Conservation (phyloP, 163 green algal genomes). For the Scenedesmus sp. region DNA sequence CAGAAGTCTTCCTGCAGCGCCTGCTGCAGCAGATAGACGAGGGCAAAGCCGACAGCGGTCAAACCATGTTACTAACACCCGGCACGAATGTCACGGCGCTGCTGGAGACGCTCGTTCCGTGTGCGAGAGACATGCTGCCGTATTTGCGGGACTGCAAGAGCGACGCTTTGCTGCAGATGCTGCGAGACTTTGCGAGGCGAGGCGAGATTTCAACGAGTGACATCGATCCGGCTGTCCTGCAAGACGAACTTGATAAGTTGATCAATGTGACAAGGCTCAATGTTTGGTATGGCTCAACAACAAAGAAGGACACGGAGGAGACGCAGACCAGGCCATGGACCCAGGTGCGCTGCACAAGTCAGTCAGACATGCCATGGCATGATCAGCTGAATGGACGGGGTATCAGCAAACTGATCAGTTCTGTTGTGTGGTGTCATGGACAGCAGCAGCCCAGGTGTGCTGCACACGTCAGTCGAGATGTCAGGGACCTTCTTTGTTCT, state of each 20-base stretch:
- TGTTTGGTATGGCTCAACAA: neutral
- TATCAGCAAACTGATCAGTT: too few relatives aligned
- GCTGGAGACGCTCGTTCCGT: neutral
- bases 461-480: too few relatives aligned
- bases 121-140: neutral
- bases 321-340: too few relatives aligned
- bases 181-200: neutral
- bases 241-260: neutral
- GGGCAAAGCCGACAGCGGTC: neutral
- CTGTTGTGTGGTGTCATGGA: too few relatives aligned
- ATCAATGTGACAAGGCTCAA: neutral
- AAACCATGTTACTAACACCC: neutral
- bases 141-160: constrained; percentile 5
- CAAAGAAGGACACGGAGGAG: neutral
- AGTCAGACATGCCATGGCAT: too few relatives aligned
- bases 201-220: neutral
- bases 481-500: too few relatives aligned
- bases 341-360: too few relatives aligned
- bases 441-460: too few relatives aligned
- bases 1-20: neutral
- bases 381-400: too few relatives aligned
- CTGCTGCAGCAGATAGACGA: neutral
- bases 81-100: neutral
- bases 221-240: neutral
- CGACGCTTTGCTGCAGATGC: constrained; percentile 9